Evolutionary conservation across 257 asterid genomes (phyloP).

Genomic region (Solanum ahanhuiri): DNA sequence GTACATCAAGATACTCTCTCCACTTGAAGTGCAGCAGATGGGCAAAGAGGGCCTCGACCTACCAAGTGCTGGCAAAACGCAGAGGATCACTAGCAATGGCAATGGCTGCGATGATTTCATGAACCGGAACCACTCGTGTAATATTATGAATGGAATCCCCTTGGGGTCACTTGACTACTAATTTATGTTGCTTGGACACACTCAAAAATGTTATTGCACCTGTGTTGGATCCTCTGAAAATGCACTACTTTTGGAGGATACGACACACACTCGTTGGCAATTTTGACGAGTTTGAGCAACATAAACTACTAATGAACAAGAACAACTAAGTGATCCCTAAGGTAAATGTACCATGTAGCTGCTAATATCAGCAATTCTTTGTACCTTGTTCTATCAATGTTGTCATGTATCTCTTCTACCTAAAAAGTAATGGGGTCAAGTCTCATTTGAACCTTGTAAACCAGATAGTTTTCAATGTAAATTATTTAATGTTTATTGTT

Average conservation of each 20-base stretch:
- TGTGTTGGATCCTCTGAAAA: background rate
- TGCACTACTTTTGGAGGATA: background rate
- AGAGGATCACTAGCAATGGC: conserved; percentile 28
- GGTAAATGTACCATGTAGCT: conserved; percentile 19
- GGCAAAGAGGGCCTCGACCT: conserved; percentile 70
- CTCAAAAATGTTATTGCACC: background rate
- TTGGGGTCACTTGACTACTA: conserved; percentile 58
- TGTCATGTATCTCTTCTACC: background rate
- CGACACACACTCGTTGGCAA: background rate
- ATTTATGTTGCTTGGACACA: background rate
- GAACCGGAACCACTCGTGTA: conserved; percentile 37
- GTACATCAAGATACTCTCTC: conserved; percentile 88
- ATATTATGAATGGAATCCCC: conserved; percentile 47
- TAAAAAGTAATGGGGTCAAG: background rate
- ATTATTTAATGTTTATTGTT: background rate
- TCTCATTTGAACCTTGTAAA: conserved; percentile 7
- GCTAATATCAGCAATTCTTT: background rate
- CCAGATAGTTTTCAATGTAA: conserved; percentile 2
- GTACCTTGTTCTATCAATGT: conserved; percentile 4
- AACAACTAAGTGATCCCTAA: background rate
- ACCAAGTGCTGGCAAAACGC: conserved; percentile 30
- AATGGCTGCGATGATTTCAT: conserved; percentile 38
- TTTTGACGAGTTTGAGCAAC: background rate
- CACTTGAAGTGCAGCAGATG: conserved; percentile 93
- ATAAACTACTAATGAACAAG: background rate